phyloP scores from a whole-genome alignment of 1,284 basidiomycete species.

The Pseudozyma pruni region DNA sequence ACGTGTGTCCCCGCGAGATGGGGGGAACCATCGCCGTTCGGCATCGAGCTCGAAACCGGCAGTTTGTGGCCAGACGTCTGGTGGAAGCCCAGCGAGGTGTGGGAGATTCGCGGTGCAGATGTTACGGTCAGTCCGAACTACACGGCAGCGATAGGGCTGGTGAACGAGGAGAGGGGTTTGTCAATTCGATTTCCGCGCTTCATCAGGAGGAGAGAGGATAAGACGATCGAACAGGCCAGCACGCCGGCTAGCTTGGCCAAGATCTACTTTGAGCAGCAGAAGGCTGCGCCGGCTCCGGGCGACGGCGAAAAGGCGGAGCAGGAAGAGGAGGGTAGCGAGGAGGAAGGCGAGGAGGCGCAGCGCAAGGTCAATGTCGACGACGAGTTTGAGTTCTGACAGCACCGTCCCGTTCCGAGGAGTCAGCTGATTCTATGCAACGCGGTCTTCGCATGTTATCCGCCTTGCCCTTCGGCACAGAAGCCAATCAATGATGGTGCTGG shows the following conservation, averaged over 20 bases:
- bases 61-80: conserved; percentile 83
- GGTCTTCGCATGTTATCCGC: neutral
- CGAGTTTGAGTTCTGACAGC: conserved; percentile 23
- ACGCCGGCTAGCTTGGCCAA: conserved; percentile 53
- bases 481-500: too few relatives aligned
- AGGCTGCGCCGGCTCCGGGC: conserved; percentile 26
- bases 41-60: conserved; percentile 64
- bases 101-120: conserved; percentile 78
- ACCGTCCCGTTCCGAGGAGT: too few relatives aligned
- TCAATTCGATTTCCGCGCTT: conserved; percentile 69
- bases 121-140: conserved; percentile 90
- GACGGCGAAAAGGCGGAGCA: conserved; percentile 11
- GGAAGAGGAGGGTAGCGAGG: conserved; percentile 21
- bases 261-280: conserved; percentile 59
- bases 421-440: too few relatives aligned
- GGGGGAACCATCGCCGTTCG: conserved; percentile 26
- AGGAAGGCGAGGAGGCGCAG: neutral
- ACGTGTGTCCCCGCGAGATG: conserved; percentile 30
- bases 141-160: conserved; percentile 78
- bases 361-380: conserved; percentile 14
- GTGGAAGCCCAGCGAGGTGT: conserved; percentile 77
- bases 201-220: conserved; percentile 62
- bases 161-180: conserved; percentile 75
- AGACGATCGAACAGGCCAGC: conserved; percentile 51
- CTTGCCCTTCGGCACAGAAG: too few relatives aligned